Evolutionary conservation across 2,329 filamentous ascomycete genomes (phyloP).

Genomic region (Helotiales sp.): DNA sequence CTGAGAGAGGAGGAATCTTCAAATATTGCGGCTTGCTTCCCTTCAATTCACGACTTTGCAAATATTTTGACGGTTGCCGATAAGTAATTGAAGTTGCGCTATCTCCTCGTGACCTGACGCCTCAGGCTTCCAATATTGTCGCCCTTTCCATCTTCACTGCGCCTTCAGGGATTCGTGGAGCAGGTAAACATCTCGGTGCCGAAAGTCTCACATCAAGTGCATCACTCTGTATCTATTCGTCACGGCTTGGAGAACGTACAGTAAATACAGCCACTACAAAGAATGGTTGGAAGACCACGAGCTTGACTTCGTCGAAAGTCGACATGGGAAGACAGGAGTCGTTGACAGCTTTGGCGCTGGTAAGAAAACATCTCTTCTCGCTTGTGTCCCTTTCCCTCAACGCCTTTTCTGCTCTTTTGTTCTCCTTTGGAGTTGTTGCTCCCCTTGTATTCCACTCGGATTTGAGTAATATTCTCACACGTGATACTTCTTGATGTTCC

Average conservation of each 20-base stretch:
- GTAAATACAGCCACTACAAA: neutral
- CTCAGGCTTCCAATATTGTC: neutral
- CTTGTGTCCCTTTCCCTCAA: neutral
- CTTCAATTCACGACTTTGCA: neutral
- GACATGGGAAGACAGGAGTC: constrained; percentile 29
- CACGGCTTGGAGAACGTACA: neutral
- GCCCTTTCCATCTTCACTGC: no score
- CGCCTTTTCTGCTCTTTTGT: neutral
- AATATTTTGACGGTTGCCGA: neutral
- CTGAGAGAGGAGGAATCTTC: neutral
- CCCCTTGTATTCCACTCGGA: no score
- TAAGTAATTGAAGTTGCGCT: neutral
- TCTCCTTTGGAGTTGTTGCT: no score
- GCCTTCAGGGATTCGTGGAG: neutral
- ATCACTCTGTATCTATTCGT: no score
- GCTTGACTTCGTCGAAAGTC: neutral
- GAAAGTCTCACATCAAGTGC: no score
- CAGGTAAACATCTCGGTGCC: no score
- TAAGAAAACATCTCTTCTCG: constrained; percentile 13
- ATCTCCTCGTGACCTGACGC: neutral
- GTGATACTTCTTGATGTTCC: neutral
- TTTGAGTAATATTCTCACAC: neutral
- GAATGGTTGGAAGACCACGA: neutral
- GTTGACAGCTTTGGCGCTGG: constrained; percentile 29
- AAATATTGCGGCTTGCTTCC: neutral